Base-by-base conservation (phyloP, 441 rosid species). In the Adansonia gregorii region DNA sequence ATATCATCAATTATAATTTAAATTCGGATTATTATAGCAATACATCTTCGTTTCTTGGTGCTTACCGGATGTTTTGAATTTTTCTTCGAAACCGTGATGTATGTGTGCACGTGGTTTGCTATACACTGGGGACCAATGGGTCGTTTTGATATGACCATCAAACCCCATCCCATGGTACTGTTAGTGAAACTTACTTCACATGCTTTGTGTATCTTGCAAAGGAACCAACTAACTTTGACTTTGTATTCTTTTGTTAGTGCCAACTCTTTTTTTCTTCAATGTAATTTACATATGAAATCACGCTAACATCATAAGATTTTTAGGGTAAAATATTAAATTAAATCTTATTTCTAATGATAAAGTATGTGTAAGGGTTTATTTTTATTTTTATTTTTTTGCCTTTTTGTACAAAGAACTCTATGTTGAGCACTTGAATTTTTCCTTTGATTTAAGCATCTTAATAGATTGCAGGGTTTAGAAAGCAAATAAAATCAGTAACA, bases 81-180 rank as follows among this genome's bases (percentile, higher is more conserved):
- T 48, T 10, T 1, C 10, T 0, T 46, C 24, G 82, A 54, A 79
- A 77, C 82, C 80, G 82, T 82, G 82, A 83, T 80, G 90, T 80
- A 79, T 71, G 73, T 14, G 41, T 78, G 88, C 91, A 88, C 89
- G 89, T 86, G 91, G 85, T 63, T 81, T 78, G 88, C 82, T 74
- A 54, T 66, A 20, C 54, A 24, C 24, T 78, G 82, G 86, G 27
- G 88, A 78, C 85, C 87, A 81, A 58, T 58, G 27, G 27, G 24
- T 55, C 8, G 24, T 17, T 48, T 55, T 56, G 22, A 7, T 14
- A 41, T 74, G 63, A 59, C 58, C 46, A 27, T 49, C 14, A 15
- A 52, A 14, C 22, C 59, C 24, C 27, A 43, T 59, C 63, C 17
- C 17, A 17, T 56, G 11, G 15, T 24, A 9, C 64, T 22, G 8